These are phyloP conservation scores for Globisporangium parvum DNA, from an alignment of 352 stramenopile species.

Conservation along the genomic window DNA sequence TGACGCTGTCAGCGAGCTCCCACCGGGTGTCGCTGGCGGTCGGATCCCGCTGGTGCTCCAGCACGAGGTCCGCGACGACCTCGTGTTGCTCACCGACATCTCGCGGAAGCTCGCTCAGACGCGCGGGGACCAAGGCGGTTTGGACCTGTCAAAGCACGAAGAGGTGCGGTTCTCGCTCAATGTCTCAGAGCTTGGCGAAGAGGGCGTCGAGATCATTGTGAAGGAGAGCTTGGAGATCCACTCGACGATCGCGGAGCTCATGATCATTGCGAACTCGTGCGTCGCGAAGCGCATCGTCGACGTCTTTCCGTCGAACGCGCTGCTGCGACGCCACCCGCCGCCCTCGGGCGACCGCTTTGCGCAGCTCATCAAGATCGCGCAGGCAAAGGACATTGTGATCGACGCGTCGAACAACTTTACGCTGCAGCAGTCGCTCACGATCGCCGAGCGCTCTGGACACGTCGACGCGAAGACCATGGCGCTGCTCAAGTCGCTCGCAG, in stretches of 20 bases:
- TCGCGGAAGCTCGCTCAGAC: constrained; percentile 48
- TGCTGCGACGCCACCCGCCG: constrained; percentile 85
- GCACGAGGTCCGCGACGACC: constrained; percentile 39
- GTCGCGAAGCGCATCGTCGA: constrained; percentile 84
- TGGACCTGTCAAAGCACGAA: constrained; percentile 78
- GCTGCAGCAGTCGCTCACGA: constrained; percentile 64
- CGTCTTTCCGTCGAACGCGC: constrained; percentile 72
- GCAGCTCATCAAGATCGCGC: constrained; percentile 65
- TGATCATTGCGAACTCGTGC: constrained; percentile 91
- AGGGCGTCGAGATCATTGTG: constrained; percentile 78
- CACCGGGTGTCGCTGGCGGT: constrained; percentile 57
- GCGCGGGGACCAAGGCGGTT: constrained; percentile 57
- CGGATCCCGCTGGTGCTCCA: constrained; percentile 53
- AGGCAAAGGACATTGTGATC: constrained; percentile 64
- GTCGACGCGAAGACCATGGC: constrained; percentile 80
- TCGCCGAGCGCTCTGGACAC: constrained; percentile 44
- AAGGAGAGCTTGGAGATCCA: constrained; percentile 93
- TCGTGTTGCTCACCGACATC: constrained; percentile 60
- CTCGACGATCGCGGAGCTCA: constrained; percentile 90
- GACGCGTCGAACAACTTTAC: constrained; percentile 80
- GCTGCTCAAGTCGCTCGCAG: constrained; percentile 90
- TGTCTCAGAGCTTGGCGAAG: constrained; percentile 54
- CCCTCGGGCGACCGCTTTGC: constrained; percentile 70
- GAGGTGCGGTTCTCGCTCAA: constrained; percentile 85
- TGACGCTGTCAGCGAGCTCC: constrained; percentile 3